Conservation (phyloP, 1,139 yeast species). For the Blastobotrys capitulatus region DNA sequence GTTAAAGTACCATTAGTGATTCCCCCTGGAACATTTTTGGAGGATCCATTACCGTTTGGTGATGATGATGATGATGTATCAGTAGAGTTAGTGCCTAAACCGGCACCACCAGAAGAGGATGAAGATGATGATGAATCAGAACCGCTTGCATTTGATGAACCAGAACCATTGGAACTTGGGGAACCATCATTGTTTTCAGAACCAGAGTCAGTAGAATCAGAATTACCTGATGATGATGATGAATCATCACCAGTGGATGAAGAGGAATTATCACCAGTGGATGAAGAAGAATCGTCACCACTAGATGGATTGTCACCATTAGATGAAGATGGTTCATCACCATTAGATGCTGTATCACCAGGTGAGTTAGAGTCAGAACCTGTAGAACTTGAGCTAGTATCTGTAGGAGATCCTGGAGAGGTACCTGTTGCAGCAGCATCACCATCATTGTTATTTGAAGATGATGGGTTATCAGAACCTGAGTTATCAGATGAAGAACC, state of each 20-base stretch:
- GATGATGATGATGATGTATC: neutral
- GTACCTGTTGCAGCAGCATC: no score
- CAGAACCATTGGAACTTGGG: neutral
- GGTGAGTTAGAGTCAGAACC: neutral
- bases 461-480: neutral
- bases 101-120: neutral
- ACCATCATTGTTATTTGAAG: neutral
- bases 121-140: neutral
- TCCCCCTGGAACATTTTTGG: neutral
- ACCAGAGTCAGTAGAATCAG: no score
- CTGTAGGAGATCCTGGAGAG: neutral
- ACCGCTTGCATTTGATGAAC: neutral
- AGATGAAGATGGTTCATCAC: no score
- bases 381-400: neutral
- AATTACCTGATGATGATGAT: no score
- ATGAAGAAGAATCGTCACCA: no score
- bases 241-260: no score
- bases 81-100: neutral
- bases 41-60: neutral
- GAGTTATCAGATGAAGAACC: neutral
- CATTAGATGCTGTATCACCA: no score
- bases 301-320: no score
- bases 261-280: no score
- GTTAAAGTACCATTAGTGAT: neutral
- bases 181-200: neutral